Percentiles rank a stretch among this genome's conserved stretches.
phyloP scores from a whole-genome alignment of 352 stramenopile genomes.

The Ophiocytium majus region DNA sequence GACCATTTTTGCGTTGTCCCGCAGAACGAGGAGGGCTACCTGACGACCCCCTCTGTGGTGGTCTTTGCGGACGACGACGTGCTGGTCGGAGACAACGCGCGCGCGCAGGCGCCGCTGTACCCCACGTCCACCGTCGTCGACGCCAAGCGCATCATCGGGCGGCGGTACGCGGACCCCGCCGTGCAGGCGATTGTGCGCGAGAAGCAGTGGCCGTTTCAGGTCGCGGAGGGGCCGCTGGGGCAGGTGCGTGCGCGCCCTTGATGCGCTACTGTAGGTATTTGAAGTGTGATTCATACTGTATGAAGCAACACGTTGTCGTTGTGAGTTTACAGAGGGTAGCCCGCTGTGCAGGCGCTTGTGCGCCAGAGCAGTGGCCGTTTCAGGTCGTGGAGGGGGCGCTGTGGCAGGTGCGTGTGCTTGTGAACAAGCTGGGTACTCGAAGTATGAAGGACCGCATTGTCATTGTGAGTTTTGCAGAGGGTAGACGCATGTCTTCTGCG shows the following conservation, averaged over 20 bases:
- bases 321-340: too few relatives aligned
- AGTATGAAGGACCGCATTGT: too few relatives aligned
- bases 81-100: slow-evolving; percentile 9
- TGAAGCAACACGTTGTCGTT: too few relatives aligned
- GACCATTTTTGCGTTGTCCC: not conserved
- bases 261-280: too few relatives aligned
- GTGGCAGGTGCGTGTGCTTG: not conserved
- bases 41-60: not conserved
- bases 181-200: not conserved
- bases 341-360: not conserved
- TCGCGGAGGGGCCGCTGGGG: slow-evolving; percentile 4
- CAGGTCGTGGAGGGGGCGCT: not conserved
- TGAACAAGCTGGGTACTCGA: too few relatives aligned
- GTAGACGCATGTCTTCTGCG: too few relatives aligned
- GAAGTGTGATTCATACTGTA: too few relatives aligned
- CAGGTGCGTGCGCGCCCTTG: too few relatives aligned
- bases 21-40: slow-evolving; percentile 22
- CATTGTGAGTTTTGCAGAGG: too few relatives aligned
- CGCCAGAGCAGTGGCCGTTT: slow-evolving; percentile 1
- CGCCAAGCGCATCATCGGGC: not conserved
- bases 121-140: not conserved
- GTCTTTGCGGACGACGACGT: slow-evolving; percentile 13
- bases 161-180: not conserved
- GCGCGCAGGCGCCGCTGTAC: not conserved
- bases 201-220: not conserved